Base-by-base conservation (phyloP, 2,329 filamentous ascomycete species). In the Claviceps purpurea region DNA sequence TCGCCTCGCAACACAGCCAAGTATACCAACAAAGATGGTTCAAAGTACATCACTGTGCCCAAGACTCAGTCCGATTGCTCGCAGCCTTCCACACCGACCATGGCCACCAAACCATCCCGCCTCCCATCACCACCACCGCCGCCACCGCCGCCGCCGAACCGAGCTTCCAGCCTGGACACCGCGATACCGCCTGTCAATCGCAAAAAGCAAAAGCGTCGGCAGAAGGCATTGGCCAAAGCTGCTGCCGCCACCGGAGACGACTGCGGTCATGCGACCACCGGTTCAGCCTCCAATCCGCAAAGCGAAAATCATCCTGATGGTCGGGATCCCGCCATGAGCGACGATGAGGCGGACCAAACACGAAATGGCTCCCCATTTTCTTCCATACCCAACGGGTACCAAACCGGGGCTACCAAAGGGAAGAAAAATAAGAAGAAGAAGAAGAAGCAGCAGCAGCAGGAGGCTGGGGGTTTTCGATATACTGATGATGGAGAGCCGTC, bases 141-240 rank as follows among this genome's bases (percentile, higher is more conserved):
- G 16, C 39, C 39, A 8, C 39, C 41, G 7, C 55, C 58, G 60
- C 56, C 59, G 56, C 42, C 58, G 59, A 64, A 54, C 55, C 55
- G 53, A 5, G n/a, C 44, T 52, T 54, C 54, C 54, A 59, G 56
- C 47, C 50, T 54, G 54, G 62, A 68, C 55, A 56, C 55, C 48
- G 60, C 68, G 47, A 70, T 73, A 45, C 73, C 73, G 45, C 63
- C 74, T 8, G 84, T 90, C 50, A 96, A 95, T 70, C 82, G 87
- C 64, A 96, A 96, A 76, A 97, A 96, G 74, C 87, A 93, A 68
- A 96, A 95, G 75, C 82, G 90, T 59, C 81, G 90, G 58, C 85
- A 87, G 64, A 96, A 96, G 69, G 86, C 85, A 38, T 85, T 87
- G 37, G 84, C 84, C 55, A 80, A 84, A 63, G 79, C 79, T 34